Conservation (phyloP, 345 rosid genomes). For the Fremontodendron californicum region DNA sequence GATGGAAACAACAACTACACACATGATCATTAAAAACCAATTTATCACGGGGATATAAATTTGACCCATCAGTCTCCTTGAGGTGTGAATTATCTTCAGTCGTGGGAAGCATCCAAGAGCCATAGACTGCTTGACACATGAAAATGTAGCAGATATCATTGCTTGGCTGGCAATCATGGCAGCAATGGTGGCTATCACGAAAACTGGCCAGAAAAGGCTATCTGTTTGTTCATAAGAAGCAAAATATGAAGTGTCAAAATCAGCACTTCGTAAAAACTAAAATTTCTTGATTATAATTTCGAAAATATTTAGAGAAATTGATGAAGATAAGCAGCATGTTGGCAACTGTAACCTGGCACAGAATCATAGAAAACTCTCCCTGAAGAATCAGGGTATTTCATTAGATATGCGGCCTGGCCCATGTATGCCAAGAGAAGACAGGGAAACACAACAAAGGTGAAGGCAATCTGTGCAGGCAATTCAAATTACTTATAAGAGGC, state of each 20-base stretch:
- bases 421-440: constrained; percentile 91
- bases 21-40: constrained; percentile 91
- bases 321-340: background rate
- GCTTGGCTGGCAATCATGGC: constrained; percentile 99
- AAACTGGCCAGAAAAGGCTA: constrained; percentile 88
- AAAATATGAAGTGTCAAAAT: constrained; percentile 13
- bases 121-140: constrained; percentile 92
- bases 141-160: constrained; percentile 99
- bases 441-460: constrained; percentile 84
- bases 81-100: constrained; percentile 92
- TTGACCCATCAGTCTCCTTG: constrained; percentile 81
- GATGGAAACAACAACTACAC: constrained; percentile 78
- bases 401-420: constrained; percentile 93
- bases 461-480: constrained; percentile 58
- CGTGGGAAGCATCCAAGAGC: constrained; percentile 98
- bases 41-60: constrained; percentile 87
- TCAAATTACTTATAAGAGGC: background rate
- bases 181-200: constrained; percentile 75
- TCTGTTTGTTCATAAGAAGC: constrained; percentile 39
- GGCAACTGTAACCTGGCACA: constrained; percentile 61
- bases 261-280: background rate
- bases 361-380: constrained; percentile 76
- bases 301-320: background rate
- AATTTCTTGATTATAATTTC: background rate
- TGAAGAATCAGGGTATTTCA: constrained; percentile 59